phyloP scores from a whole-genome alignment of 2,329 filamentous ascomycete genomes.

The Fusarium sp. region DNA sequence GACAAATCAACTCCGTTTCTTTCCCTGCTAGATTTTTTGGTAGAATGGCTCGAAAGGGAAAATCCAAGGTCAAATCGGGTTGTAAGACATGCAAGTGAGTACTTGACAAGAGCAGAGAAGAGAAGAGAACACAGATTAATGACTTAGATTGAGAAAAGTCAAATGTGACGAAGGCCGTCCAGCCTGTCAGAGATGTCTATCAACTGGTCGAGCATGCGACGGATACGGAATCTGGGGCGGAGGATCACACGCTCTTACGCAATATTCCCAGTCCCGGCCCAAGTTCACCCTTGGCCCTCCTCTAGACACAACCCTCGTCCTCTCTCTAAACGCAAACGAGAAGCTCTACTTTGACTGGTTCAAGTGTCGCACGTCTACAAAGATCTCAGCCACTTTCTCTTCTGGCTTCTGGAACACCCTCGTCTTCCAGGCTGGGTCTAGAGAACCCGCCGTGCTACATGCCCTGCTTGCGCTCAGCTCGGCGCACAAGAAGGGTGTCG shows the following conservation, averaged over 20 bases:
- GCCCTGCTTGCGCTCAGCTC: conserved; percentile 51
- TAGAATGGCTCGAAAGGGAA: conserved; percentile 16
- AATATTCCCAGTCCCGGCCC: not conserved
- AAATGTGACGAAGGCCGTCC: conserved; percentile 32
- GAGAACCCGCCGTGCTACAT: conserved; percentile 53
- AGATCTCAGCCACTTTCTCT: conserved; percentile 49
- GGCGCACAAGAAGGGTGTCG: conserved; percentile 40
- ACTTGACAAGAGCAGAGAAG: not conserved
- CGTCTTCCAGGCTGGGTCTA: conserved; percentile 48
- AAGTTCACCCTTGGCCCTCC: not conserved
- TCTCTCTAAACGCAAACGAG: conserved; percentile 12
- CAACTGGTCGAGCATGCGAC: conserved; percentile 28
- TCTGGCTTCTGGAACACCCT: conserved; percentile 51
- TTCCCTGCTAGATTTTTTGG: not conserved
- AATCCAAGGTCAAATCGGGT: conserved; percentile 30
- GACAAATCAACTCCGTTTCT: conserved; percentile 11
- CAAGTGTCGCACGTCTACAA: conserved; percentile 47
- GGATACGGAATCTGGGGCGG: conserved; percentile 37
- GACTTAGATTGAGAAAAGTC: conserved; percentile 26
- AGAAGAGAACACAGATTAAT: not conserved
- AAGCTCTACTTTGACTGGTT: conserved; percentile 43
- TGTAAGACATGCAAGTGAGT: conserved; percentile 37
- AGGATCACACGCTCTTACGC: conserved; percentile 10
- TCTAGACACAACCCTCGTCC: not conserved
- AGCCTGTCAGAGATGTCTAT: conserved; percentile 28